Evolutionary conservation across 495 filamentous ascomycete genomes (phyloP).

Genomic region (Xylona heveae): DNA sequence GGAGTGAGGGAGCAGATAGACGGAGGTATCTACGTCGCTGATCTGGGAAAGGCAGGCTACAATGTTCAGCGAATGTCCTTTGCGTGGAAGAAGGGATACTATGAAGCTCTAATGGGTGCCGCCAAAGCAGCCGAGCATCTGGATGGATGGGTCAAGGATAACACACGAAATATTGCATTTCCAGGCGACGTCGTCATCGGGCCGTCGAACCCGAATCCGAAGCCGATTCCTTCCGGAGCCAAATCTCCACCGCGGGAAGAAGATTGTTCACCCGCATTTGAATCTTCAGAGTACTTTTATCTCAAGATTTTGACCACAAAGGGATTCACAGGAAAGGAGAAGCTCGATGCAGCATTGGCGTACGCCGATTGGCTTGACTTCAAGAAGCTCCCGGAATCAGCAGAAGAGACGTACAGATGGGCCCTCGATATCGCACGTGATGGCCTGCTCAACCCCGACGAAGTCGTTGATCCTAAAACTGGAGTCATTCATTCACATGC

Average conservation of each 20-base stretch:
- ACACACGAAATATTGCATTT: slow-evolving; percentile 37
- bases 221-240: slow-evolving; percentile 39
- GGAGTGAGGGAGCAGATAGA: slow-evolving; percentile 34
- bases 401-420: slow-evolving; percentile 49
- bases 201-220: slow-evolving; percentile 62
- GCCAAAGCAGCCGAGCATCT: slow-evolving; percentile 60
- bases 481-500: slow-evolving; percentile 33
- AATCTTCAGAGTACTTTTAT: slow-evolving; percentile 48
- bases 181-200: slow-evolving; percentile 50
- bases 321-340: slow-evolving; percentile 54
- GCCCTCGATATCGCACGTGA: slow-evolving; percentile 44
- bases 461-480: slow-evolving; percentile 35
- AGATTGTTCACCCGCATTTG: slow-evolving; percentile 41
- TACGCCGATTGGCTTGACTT: slow-evolving; percentile 71
- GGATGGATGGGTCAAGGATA: slow-evolving; percentile 55
- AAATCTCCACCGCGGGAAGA: slow-evolving; percentile 41
- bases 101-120: slow-evolving; percentile 50
- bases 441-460: slow-evolving; percentile 20
- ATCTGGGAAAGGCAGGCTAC: slow-evolving; percentile 32
- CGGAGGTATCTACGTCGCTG: slow-evolving; percentile 30
- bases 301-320: slow-evolving; percentile 53
- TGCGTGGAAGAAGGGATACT: slow-evolving; percentile 68
- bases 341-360: slow-evolving; percentile 53
- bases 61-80: slow-evolving; percentile 59
- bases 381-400: slow-evolving; percentile 37